Conservation (phyloP, 208 protist genomes). For the Trypanosoma scelopori region DNA sequence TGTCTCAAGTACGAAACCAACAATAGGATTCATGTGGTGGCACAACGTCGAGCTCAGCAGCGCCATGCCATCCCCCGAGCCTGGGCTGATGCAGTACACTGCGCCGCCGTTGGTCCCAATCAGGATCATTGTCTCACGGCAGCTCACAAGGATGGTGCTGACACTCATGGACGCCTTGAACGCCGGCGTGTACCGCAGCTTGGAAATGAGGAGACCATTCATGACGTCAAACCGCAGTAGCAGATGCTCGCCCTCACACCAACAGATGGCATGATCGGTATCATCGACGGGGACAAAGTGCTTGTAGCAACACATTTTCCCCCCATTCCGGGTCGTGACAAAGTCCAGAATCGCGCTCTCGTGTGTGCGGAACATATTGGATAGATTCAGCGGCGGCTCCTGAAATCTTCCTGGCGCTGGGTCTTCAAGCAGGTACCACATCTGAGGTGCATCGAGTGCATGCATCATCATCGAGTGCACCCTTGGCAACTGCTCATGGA, state of each 20-base stretch:
- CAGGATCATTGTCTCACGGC: slow-evolving; percentile 65
- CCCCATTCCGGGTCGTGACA: slow-evolving; percentile 27
- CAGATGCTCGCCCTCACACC: slow-evolving; percentile 51
- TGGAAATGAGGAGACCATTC: slow-evolving; percentile 50
- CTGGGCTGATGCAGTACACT: slow-evolving; percentile 70
- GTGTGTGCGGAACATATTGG: slow-evolving; percentile 30
- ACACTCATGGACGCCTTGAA: slow-evolving; percentile 52
- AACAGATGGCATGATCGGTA: slow-evolving; percentile 60
- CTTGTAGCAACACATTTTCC: slow-evolving; percentile 27
- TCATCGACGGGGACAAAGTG: slow-evolving; percentile 62
- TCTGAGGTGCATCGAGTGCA: slow-evolving; percentile 43
- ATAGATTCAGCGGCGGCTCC: slow-evolving; percentile 30
- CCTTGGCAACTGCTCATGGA: slow-evolving; percentile 60
- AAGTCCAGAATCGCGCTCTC: slow-evolving; percentile 51
- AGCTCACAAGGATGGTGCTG: slow-evolving; percentile 51
- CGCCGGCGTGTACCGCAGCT: slow-evolving; percentile 42
- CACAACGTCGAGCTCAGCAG: slow-evolving; percentile 54
- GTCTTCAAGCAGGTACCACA: slow-evolving; percentile 56
- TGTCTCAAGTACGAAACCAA: slow-evolving; percentile 49
- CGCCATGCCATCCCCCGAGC: slow-evolving; percentile 26
- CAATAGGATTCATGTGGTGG: slow-evolving; percentile 64
- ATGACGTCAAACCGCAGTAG: slow-evolving; percentile 63
- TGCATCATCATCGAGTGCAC: slow-evolving; percentile 72
- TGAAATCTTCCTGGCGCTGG: slow-evolving; percentile 36
- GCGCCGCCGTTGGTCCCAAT: slow-evolving; percentile 60